phyloP scores from a whole-genome alignment of 768 basidiomycete genomes.

The Trichaptum fuscoviolaceum region DNA sequence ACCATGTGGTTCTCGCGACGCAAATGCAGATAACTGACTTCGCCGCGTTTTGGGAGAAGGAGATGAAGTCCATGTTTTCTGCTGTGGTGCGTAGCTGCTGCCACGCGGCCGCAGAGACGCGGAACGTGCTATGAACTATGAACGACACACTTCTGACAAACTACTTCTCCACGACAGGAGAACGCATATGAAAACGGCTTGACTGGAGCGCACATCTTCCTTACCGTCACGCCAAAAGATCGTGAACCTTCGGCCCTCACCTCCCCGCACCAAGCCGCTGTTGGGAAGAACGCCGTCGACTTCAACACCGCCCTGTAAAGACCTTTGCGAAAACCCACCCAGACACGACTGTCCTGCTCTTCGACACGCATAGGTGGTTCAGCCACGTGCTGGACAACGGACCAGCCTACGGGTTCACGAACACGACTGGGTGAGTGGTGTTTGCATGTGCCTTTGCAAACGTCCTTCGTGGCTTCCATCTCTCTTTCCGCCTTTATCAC shows the following conservation, averaged over 20 bases:
- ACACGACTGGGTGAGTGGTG: constrained; percentile 38
- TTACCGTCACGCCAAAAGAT: constrained; percentile 53
- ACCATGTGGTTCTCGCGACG: background rate
- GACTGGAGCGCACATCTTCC: constrained; percentile 40
- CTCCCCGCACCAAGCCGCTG: constrained; percentile 29
- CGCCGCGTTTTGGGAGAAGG: constrained; percentile 42
- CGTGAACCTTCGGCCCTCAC: constrained; percentile 37
- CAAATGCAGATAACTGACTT: constrained; percentile 40
- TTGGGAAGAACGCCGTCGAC: constrained; percentile 31
- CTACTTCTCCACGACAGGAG: constrained; percentile 29
- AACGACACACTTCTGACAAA: constrained; percentile 13
- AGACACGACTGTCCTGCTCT: constrained; percentile 37
- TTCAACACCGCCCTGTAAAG: constrained; percentile 38
- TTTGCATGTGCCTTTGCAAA: background rate
- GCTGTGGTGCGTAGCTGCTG: constrained; percentile 36
- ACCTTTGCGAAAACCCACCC: constrained; percentile 34
- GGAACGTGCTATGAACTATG: constrained; percentile 17
- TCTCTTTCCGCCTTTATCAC: constrained; percentile 5
- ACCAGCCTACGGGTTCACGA: constrained; percentile 37
- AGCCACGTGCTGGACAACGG: constrained; percentile 39
- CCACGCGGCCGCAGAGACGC: constrained; percentile 4
- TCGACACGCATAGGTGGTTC: constrained; percentile 50
- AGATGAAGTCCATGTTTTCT: constrained; percentile 44
- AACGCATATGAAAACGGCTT: constrained; percentile 36
- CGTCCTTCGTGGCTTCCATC: background rate